Conservation (phyloP, 345 rosid species). For the Hibiscus mutabilis region DNA sequence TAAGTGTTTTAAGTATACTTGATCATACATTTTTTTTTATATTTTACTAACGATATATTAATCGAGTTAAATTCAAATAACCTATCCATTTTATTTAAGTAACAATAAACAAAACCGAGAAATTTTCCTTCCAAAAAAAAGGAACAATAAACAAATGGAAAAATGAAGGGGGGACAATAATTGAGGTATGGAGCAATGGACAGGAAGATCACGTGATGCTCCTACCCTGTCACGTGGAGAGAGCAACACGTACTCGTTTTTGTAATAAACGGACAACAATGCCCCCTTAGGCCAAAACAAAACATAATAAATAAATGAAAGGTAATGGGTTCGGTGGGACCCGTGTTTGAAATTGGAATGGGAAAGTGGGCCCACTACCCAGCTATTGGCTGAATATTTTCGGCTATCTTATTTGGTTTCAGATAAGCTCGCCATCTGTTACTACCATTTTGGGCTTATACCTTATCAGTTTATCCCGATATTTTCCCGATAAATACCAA, state of each 20-base stretch:
- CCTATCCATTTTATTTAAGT: too few species aligned
- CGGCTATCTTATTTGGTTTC: background rate
- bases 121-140: too few species aligned
- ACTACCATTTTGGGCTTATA: background rate
- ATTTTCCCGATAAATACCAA: background rate
- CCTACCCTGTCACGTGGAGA: background rate
- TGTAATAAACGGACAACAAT: background rate
- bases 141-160: too few species aligned
- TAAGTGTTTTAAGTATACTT: too few species aligned
- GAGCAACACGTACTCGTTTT: background rate
- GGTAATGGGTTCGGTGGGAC: background rate
- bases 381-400: background rate
- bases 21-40: too few species aligned
- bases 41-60: too few species aligned
- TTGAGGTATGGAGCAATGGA: background rate
- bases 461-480: background rate
- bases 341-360: background rate
- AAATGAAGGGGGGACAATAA: background rate
- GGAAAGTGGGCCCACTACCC: background rate
- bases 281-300: background rate
- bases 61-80: too few species aligned
- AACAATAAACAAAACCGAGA: background rate
- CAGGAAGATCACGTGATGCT: conserved; percentile 2
- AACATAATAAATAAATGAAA: background rate
- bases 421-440: conserved; percentile 9